phyloP scores from a whole-genome alignment of 108 stramenopile species.

The Nitzschia sp. region DNA sequence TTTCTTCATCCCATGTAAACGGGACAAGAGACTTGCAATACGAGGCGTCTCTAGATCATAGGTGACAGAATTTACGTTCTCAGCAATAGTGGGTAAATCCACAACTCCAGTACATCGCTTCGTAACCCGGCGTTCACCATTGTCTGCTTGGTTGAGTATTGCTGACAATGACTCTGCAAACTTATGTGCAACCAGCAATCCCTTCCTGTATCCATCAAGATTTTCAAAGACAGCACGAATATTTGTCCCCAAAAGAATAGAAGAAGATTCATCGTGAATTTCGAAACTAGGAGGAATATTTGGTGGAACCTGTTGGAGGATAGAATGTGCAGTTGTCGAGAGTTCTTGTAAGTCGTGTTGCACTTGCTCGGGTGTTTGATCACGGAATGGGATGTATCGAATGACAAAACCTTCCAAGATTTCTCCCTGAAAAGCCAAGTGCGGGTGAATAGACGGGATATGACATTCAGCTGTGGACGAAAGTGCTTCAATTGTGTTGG shows the following conservation, averaged over 20 bases:
- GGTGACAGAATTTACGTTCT: slow-evolving; percentile 15
- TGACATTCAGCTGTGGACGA: slow-evolving; percentile 40
- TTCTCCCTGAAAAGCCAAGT: slow-evolving; percentile 66
- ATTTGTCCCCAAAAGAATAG: neutral
- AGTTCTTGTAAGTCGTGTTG: slow-evolving; percentile 29
- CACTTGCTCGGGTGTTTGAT: slow-evolving; percentile 12
- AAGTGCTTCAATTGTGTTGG: slow-evolving; percentile 43
- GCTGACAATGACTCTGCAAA: slow-evolving; percentile 4
- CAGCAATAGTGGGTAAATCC: slow-evolving; percentile 26
- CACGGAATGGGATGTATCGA: slow-evolving; percentile 56
- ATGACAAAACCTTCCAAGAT: slow-evolving; percentile 82
- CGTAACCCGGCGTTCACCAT: slow-evolving; percentile 8
- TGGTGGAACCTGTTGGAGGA: slow-evolving; percentile 41
- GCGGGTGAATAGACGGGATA: slow-evolving; percentile 66
- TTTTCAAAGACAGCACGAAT: slow-evolving; percentile 8
- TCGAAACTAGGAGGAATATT: slow-evolving; percentile 13
- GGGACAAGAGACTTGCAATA: slow-evolving; percentile 61
- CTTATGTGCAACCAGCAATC: neutral
- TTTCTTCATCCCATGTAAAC: slow-evolving; percentile 44
- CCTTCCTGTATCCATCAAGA: neutral
- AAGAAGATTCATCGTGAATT: neutral
- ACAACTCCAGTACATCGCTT: neutral
- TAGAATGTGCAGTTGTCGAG: slow-evolving; percentile 24
- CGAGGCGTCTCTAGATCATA: slow-evolving; percentile 56
- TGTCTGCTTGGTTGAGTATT: neutral